A percentile compares a stretch with the other conserved stretches of the same genome.
These are phyloP conservation scores for Zygosaccharomyces bailii DNA, from an alignment of 805 yeast genomes.

Conservation along the genomic window DNA sequence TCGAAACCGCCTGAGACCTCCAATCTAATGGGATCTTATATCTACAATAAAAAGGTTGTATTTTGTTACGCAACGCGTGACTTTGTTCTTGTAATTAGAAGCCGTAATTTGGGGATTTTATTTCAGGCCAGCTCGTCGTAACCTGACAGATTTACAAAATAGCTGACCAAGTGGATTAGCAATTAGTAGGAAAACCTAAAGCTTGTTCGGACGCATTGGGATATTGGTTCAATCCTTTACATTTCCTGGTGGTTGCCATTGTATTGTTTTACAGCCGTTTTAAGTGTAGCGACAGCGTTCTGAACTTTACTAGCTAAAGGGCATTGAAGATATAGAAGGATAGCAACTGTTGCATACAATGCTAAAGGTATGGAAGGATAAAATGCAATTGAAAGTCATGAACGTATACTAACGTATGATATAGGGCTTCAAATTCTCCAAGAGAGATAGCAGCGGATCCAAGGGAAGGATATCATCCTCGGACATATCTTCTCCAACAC, in stretches of 20 bases:
- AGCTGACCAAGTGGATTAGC: not conserved
- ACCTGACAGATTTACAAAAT: not conserved
- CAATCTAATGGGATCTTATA: too few species aligned
- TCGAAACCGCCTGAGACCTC: constrained; percentile 17
- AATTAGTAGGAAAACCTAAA: not conserved
- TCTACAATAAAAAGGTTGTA: too few species aligned
- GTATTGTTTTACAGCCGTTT: not conserved
- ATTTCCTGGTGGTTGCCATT: not conserved
- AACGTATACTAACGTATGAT: constrained; percentile 8
- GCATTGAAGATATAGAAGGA: not conserved
- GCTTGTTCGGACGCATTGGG: not conserved
- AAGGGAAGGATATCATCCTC: constrained; percentile 35
- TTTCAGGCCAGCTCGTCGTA: not conserved
- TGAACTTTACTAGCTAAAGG: not conserved
- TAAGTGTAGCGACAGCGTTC: not conserved
- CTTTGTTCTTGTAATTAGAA: not conserved
- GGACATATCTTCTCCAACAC: constrained; percentile 37
- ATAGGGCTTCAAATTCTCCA: constrained; percentile 29
- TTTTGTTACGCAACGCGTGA: constrained; percentile 8
- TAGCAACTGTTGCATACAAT: not conserved
- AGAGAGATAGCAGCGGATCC: constrained; percentile 28
- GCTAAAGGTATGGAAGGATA: constrained; percentile 14
- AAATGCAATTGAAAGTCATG: not conserved
- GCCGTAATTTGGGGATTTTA: constrained; percentile 2
- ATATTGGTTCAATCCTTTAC: not conserved